phyloP scores from a whole-genome alignment of 2,329 filamentous ascomycete species.

The Claviceps monticola region DNA sequence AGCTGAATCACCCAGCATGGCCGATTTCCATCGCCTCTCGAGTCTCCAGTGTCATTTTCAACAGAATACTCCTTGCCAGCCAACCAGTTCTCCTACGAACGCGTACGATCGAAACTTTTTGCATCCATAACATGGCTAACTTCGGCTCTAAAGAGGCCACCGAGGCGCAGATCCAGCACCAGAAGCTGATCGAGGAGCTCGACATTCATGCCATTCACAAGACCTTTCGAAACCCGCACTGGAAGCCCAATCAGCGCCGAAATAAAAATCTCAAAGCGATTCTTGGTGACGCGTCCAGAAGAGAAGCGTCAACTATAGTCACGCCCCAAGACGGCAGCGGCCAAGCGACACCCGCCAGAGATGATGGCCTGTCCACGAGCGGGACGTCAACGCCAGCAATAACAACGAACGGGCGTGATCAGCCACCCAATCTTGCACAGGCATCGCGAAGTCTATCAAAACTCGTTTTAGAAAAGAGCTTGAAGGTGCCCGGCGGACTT shows the following conservation, averaged over 20 bases:
- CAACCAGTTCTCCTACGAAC: background rate
- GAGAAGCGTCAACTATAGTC: constrained; percentile 76
- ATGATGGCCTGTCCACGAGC: constrained; percentile 42
- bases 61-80: background rate
- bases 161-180: constrained; percentile 67
- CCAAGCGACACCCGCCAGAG: constrained; percentile 47
- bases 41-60: background rate
- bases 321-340: constrained; percentile 67
- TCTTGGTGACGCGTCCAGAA: constrained; percentile 72
- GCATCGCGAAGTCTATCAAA: constrained; percentile 77
- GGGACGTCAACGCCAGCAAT: constrained; percentile 42
- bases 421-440: constrained; percentile 66
- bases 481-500: constrained; percentile 24
- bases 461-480: constrained; percentile 74
- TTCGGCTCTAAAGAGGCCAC: constrained; percentile 40
- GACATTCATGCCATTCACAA: constrained; percentile 80
- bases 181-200: constrained; percentile 74
- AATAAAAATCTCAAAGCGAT: constrained; percentile 99
- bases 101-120: background rate
- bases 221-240: constrained; percentile 77
- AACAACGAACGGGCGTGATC: constrained; percentile 24
- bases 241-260: constrained; percentile 86
- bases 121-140: constrained; percentile 12
- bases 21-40: background rate
- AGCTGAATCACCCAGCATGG: background rate